phyloP scores from a whole-genome alignment of 2,329 filamentous ascomycete genomes.

The Pseudogymnoascus sp. region DNA sequence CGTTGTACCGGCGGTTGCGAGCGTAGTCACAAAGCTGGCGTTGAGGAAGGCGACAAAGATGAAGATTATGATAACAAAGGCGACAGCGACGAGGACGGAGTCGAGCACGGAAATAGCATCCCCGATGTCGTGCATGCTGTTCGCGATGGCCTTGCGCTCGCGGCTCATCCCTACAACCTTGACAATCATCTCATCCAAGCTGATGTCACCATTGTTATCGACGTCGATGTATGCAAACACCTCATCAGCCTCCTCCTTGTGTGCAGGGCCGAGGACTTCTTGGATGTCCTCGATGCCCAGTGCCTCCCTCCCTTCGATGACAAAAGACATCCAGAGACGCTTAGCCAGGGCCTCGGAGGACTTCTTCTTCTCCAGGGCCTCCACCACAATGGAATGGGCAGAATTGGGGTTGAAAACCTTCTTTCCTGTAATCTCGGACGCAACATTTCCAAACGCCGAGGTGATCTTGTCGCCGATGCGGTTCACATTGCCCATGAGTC shows the following conservation, averaged over 20 bases:
- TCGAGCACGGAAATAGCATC: conserved; percentile 90
- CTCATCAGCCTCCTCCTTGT: conserved; percentile 73
- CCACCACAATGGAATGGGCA: conserved; percentile 79
- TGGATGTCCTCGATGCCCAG: conserved; percentile 73
- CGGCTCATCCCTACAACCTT: conserved; percentile 77
- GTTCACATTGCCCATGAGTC: conserved; percentile 64
- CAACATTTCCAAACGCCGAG: conserved; percentile 84
- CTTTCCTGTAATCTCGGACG: conserved; percentile 90
- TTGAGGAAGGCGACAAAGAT: conserved; percentile 90
- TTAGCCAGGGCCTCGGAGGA: conserved; percentile 89
- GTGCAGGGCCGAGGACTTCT: conserved; percentile 74
- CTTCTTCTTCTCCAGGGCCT: conserved; percentile 76
- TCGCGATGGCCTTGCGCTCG: conserved; percentile 78
- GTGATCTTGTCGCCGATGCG: conserved; percentile 89
- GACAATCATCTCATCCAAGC: conserved; percentile 84
- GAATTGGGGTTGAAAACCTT: conserved; percentile 90
- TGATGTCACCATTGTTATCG: conserved; percentile 89
- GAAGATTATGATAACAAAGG: conserved; percentile 72
- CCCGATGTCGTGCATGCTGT: conserved; percentile 95
- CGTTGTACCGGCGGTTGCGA: conserved; percentile 84
- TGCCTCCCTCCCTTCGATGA: conserved; percentile 76
- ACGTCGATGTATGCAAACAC: conserved; percentile 74
- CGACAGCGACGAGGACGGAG: conserved; percentile 72
- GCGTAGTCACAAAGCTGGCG: conserved; percentile 72
- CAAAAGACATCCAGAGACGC: conserved; percentile 97